phyloP scores from a whole-genome alignment of 495 filamentous ascomycete genomes.

The Penicillium paxilli region DNA sequence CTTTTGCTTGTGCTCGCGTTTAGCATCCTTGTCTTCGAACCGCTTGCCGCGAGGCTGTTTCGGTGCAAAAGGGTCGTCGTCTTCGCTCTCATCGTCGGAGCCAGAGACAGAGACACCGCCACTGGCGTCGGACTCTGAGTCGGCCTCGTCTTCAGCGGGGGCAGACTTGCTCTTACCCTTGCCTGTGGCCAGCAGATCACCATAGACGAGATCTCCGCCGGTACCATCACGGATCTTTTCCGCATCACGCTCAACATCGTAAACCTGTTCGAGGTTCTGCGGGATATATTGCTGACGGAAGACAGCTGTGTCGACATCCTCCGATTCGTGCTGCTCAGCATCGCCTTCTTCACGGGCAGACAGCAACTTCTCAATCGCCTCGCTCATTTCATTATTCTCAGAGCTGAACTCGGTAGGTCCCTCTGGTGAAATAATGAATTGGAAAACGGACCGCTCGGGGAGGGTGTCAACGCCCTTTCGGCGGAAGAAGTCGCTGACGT shows the following conservation, averaged over 20 bases:
- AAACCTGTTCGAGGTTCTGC: slow-evolving; percentile 89
- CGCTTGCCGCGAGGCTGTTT: slow-evolving; percentile 79
- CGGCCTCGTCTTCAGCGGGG: slow-evolving; percentile 30
- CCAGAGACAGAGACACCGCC: slow-evolving; percentile 43
- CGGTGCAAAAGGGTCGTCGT: slow-evolving; percentile 58
- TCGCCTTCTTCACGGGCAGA: slow-evolving; percentile 41
- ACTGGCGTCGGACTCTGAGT: slow-evolving; percentile 49
- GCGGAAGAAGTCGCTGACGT: slow-evolving; percentile 87
- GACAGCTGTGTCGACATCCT: slow-evolving; percentile 81
- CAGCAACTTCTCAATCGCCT: slow-evolving; percentile 51
- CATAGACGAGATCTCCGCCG: slow-evolving; percentile 75
- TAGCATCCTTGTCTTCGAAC: slow-evolving; percentile 87
- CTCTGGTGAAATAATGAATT: slow-evolving; percentile 68
- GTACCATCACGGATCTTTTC: slow-evolving; percentile 71
- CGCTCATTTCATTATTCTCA: slow-evolving; percentile 41
- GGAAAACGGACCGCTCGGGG: slow-evolving; percentile 70
- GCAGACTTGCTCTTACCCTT: slow-evolving; percentile 58
- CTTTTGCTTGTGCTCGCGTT: slow-evolving; percentile 83
- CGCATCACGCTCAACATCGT: slow-evolving; percentile 90
- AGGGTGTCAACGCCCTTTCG: slow-evolving; percentile 79
- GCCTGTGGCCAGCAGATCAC: slow-evolving; percentile 68
- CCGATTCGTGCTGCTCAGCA: slow-evolving; percentile 33
- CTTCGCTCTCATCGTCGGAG: slow-evolving; percentile 48
- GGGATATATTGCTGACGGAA: slow-evolving; percentile 96
- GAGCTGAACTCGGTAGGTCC: slow-evolving; percentile 46